Conservation (phyloP, 169 alveolate species). For the Plasmodium yoelii region DNA sequence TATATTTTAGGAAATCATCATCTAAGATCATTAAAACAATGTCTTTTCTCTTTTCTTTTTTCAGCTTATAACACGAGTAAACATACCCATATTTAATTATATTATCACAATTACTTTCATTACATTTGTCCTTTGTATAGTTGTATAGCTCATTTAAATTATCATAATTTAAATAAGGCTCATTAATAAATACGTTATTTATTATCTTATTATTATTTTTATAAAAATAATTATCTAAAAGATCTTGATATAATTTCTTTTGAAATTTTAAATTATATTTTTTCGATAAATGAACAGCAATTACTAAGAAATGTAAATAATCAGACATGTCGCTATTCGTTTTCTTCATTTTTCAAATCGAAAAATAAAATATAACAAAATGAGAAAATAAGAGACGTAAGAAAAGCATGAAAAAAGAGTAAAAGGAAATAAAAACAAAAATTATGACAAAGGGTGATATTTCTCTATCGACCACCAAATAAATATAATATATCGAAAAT, state of each 20-base stretch:
- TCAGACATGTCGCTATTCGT: background rate
- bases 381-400: background rate
- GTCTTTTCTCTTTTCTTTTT: conserved; percentile 39
- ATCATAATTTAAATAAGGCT: conserved; percentile 29
- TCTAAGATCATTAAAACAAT: conserved; percentile 58
- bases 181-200: conserved; percentile 1
- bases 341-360: conserved; percentile 16
- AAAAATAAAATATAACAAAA: conserved; percentile 1
- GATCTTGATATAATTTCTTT: conserved; percentile 49
- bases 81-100: conserved; percentile 63
- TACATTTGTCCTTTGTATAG: conserved; percentile 36
- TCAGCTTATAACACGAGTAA: conserved; percentile 63
- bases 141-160: conserved; percentile 36
- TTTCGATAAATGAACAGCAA: conserved; percentile 54
- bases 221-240: conserved; percentile 51
- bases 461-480: conserved; percentile 3
- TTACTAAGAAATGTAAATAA: conserved; percentile 23
- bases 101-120: conserved; percentile 44
- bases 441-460: background rate
- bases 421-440: background rate
- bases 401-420: background rate
- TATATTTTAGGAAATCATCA: conserved; percentile 59
- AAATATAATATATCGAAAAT: conserved; percentile 3
- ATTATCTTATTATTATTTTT: conserved; percentile 7
- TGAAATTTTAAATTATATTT: conserved; percentile 70